Evolutionary conservation across 73 alveolate species (phyloP), one percentile per base, ranked within the genome.

Genomic region (Diophrys appendiculata): DNA sequence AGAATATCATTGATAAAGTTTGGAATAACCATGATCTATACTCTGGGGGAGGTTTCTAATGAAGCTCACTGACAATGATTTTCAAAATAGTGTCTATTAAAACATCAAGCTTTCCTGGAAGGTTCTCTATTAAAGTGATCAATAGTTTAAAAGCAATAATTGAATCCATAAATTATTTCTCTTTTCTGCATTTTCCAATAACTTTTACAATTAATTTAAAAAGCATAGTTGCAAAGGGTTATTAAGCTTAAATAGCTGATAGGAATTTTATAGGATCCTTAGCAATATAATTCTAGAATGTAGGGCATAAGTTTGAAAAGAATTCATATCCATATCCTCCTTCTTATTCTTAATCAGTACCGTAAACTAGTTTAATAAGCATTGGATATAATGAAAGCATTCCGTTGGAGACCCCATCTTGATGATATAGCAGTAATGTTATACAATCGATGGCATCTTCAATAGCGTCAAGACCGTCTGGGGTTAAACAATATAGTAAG

Each of bases 401-500:
- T 33, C 33, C 78, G 5, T 70, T 54, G 11, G 78, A 29, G 0
- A 70, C 78, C 2, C 30, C 35, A 70, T 30, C 55, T 30, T 22
- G 14, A 26, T 35, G 35, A 76, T 91, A 88, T 60, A 90, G 82
- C n/a, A 90, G 83, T 52, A 91, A 85, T 53, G 93, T 88, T 5
- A 92, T 84, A 83, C 90, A 94, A 55, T 94, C 98, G 31, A 91
- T 83, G 29, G 91, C 91, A 60, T 90, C 91, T 52, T 94, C 96
- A 52, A 86, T 88, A 25, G 82, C 81, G 33, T 86, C 96, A 67
- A 86, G 81, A 22, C 93, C 93, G 65, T 86, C 87, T 0, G 89
- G 89, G 30, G 93, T 86, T 31, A 86, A 72, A 25, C 80, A 55
- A 88, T 81, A 83, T 34, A 91, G 56, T 28, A 91, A 60, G 33